A percentile compares a stretch with the other conserved stretches of the same genome.
Conservation (phyloP, 495 filamentous ascomycete genomes). For the Tuber umbilicatum region DNA sequence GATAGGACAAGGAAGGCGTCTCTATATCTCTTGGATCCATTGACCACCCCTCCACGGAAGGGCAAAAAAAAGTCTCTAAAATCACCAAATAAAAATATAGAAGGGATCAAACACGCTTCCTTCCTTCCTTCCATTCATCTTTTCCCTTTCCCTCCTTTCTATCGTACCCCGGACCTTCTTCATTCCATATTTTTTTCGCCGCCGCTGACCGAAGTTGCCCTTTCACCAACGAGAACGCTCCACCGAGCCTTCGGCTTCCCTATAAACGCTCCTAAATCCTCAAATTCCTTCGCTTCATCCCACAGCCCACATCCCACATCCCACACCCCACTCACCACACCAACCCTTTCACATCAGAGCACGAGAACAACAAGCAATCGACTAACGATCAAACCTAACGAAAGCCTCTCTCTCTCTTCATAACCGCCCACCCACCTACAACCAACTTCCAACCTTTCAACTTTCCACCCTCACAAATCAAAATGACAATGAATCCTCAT, state of each 20-base stretch:
- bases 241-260: neutral
- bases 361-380: neutral
- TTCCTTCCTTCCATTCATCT: neutral
- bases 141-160: neutral
- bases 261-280: neutral
- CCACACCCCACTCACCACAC: neutral
- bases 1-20: neutral
- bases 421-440: constrained; percentile 13
- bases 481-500: constrained; percentile 75
- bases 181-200: neutral
- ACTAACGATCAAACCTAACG: constrained; percentile 20
- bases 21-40: neutral
- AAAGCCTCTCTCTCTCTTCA: constrained; percentile 19
- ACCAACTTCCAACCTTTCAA: constrained; percentile 2
- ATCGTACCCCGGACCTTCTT: neutral
- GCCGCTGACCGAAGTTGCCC: neutral
- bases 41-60: neutral
- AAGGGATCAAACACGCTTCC: neutral
- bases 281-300: neutral
- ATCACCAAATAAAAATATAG: neutral
- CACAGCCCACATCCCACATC: neutral
- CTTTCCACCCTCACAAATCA: constrained; percentile 8
- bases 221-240: neutral
- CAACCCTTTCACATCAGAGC: constrained; percentile 23
- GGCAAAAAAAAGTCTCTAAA: constrained; percentile 2